A percentile compares a stretch with the other conserved stretches of the same genome.
These are phyloP conservation scores for Mycena galericulata DNA, from an alignment of 768 basidiomycete species.

Conservation along the genomic window DNA sequence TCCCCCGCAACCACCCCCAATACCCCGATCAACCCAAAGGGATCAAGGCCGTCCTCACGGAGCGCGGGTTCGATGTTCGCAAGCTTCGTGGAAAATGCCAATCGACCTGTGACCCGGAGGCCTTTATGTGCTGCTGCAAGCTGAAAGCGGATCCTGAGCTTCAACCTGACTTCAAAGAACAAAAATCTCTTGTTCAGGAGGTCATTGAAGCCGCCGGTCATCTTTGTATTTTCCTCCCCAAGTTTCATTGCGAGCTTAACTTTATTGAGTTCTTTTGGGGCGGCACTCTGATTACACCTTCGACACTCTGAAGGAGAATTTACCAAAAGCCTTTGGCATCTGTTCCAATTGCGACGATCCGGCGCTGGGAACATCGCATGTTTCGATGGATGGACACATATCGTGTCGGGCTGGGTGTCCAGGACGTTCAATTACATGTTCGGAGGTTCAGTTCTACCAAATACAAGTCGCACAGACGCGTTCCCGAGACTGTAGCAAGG, in stretches of 20 bases:
- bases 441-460: not conserved
- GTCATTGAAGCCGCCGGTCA: constrained; percentile 12
- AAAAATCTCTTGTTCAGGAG: constrained; percentile 19
- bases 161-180: not conserved
- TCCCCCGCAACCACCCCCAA: constrained; percentile 36
- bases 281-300: constrained; percentile 31
- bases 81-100: constrained; percentile 11
- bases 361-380: constrained; percentile 6
- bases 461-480: not conserved
- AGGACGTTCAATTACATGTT: constrained; percentile 37
- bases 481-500: not conserved
- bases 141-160: too few species aligned
- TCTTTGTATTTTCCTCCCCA: constrained; percentile 14
- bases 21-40: constrained; percentile 42
- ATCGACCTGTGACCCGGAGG: constrained; percentile 4
- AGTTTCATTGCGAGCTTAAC: constrained; percentile 1
- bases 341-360: not conserved
- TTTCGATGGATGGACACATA: constrained; percentile 36
- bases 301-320: constrained; percentile 32
- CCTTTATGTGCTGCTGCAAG: constrained; percentile 28
- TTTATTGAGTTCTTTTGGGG: constrained; percentile 28
- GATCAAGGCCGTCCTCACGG: constrained; percentile 43
- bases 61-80: constrained; percentile 29
- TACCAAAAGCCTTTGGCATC: not conserved
- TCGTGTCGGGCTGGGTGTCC: constrained; percentile 21